phyloP scores from a whole-genome alignment of 257 asterid genomes.

The Ilex asprella region DNA sequence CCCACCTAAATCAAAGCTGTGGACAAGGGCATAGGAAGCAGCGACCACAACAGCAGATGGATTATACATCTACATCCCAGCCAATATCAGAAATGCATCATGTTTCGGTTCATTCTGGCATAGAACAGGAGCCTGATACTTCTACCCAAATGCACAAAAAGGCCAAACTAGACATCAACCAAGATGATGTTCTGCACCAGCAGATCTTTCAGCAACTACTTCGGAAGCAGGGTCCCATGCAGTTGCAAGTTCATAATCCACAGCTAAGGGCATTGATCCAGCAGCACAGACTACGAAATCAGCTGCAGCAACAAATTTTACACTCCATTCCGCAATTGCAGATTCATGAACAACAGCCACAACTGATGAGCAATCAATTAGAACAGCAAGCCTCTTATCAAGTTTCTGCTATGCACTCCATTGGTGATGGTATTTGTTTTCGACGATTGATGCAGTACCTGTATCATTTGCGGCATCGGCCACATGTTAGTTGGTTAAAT shows the following conservation, averaged over 20 bases:
- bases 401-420: conserved; percentile 17
- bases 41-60: conserved; percentile 16
- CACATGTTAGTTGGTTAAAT: conserved; percentile 30
- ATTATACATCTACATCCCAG: neutral
- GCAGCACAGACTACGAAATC: neutral
- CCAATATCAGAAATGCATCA: neutral
- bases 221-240: conserved; percentile 15
- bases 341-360: no score
- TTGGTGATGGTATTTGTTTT: conserved; percentile 37
- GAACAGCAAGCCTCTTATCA: conserved; percentile 9
- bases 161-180: neutral
- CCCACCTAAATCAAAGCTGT: conserved; percentile 10
- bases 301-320: no score
- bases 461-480: conserved; percentile 30
- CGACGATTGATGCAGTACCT: conserved; percentile 36
- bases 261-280: neutral
- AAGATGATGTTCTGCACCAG: neutral
- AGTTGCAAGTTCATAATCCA: conserved; percentile 12
- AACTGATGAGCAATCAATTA: no score
- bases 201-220: no score
- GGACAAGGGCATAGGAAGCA: conserved; percentile 12
- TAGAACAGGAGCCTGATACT: no score
- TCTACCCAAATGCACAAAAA: neutral
- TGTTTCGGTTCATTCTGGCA: no score
- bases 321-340: no score